Evolutionary conservation across 2,329 filamentous ascomycete species (phyloP), one percentile per base, ranked within the genome.

Genomic region (Arthrobotrys musiformis): DNA sequence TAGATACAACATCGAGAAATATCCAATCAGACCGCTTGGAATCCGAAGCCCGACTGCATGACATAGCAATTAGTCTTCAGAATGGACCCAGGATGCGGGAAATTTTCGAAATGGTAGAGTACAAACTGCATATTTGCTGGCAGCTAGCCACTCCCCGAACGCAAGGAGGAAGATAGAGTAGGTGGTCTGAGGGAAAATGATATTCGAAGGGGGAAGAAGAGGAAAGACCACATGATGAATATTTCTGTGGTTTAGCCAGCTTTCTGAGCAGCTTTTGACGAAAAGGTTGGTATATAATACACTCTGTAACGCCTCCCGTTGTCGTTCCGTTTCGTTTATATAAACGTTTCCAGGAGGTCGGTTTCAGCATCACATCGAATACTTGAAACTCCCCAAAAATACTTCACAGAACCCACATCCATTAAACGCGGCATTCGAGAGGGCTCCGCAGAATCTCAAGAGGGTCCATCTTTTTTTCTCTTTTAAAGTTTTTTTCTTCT

Each of bases 251-350:
- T 54, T 70, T 2, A n/a, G 9, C n/a, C 52, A n/a, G 52, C n/a
- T 62, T 52, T 52, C 42, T n/a, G 6, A 26, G 40, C 6, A 66
- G 44, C 37, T 66, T 56, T 73, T 50, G 17, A 37, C 44, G 33
- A 33, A 52, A 42, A n/a, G n/a, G 24, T 30, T 64, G 30, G 50
- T 66, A 75, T 76, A 76, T 76, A 76, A 76, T 35, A 50, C 63
- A 64, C 54, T 44, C 72, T 76, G 72, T 60, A 35, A 76, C 72
- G 30, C 64, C 58, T 42, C 40, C 37, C 24, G 72, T 76, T 58
- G 64, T 69, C 58, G 56, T 68, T 70, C 64, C 58, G 72, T 76
- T 76, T 76, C 72, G 72, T 76, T 76, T 70, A 60, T 58, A 60
- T 58, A 58, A 58, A 42, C 28, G 33, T 62, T 52, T 52, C 62